Base-by-base conservation (phyloP, 192 early-diverging fungal genomes). In the Mortierella antarctica region DNA sequence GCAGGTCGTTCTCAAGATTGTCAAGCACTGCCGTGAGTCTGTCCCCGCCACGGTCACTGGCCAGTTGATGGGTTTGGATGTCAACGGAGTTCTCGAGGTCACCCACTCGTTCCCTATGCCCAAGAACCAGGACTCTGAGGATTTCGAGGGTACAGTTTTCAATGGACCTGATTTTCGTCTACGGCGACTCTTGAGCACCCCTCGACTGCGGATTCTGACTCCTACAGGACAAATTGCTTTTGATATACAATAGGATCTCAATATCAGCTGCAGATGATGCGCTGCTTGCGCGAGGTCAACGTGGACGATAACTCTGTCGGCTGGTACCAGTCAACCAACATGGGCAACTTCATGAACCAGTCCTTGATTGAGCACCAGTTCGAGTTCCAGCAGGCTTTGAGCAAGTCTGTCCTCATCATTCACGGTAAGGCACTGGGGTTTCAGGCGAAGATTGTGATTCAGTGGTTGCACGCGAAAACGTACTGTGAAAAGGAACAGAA, bases 281-380 rank as follows among this genome's bases (percentile, higher is more conserved):
- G 93, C 73, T 92, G 93, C 74, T 88, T 99, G 80, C 91, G 94
- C 64, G 92, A 95, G 62, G 92, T 98, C 66, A 97, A 98, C 83
- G 95, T 93, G 54, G 98, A 99, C 75, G 93, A 94, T 74, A 97
- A 96, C 89, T 93, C 95, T 54, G 97, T 98, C 46, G 98, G 98
- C 21, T 97, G 98, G 95, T 97, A 99, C 85, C 96, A 96, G 78
- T 95, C 96, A 31, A 92, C 96, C 42, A 88, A 93, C 62, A 84
- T 97, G 73, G 93, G 93, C 68, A 91, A 92, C 71, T 96, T 96
- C 82, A 92, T 96, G 89, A 93, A 96, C 84, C 89, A 93, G 83
- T 90, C 89, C 44, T 84, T 98, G 74, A 89, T 99, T 79, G 96
- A 99, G 57, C 93, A 91, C 31, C 95, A 97, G 86, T 92, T 89